phyloP scores from a whole-genome alignment of 2,329 filamentous ascomycete genomes.

The Trichoderma breve region DNA sequence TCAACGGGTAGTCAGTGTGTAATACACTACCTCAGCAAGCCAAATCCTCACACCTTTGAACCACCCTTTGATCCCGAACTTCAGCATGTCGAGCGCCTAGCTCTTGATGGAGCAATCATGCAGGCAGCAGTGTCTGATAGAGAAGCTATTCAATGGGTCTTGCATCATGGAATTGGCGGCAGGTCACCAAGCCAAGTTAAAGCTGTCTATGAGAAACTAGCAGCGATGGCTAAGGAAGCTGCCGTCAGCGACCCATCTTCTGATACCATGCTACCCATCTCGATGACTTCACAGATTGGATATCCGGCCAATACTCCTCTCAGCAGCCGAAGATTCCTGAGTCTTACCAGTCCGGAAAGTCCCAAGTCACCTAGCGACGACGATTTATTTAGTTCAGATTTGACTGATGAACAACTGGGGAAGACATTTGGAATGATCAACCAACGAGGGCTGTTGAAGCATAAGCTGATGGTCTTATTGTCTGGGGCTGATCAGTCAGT shows the following conservation, averaged over 20 bases:
- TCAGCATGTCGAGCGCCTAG: conserved; percentile 39
- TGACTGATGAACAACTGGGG: conserved; percentile 47
- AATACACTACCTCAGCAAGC: conserved; percentile 56
- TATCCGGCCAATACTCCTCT: conserved; percentile 32
- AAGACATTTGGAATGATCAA: conserved; percentile 54
- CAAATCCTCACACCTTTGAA: conserved; percentile 36
- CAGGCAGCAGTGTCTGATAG: conserved; percentile 64
- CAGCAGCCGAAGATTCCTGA: conserved; percentile 35
- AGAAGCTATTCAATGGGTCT: conserved; percentile 46
- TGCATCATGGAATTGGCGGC: conserved; percentile 34
- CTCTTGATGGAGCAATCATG: conserved; percentile 58
- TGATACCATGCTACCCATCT: conserved; percentile 35
- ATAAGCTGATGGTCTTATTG: conserved; percentile 42
- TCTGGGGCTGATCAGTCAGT: conserved; percentile 46
- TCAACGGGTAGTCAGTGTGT: conserved; percentile 66
- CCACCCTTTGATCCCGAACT: conserved; percentile 28
- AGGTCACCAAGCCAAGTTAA: conserved; percentile 31
- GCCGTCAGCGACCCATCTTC: conserved; percentile 22
- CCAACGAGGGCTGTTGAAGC: conserved; percentile 35
- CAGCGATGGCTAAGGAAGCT: conserved; percentile 34
- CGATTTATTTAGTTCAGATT: conserved; percentile 64
- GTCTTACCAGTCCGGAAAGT: conserved; percentile 47
- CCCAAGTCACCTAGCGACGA: conserved; percentile 55
- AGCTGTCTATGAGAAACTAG: conserved; percentile 39
- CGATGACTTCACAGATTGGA: conserved; percentile 30